These are phyloP conservation scores for Russula dissimulans DNA, from an alignment of 768 basidiomycete species.

Conservation along the genomic window DNA sequence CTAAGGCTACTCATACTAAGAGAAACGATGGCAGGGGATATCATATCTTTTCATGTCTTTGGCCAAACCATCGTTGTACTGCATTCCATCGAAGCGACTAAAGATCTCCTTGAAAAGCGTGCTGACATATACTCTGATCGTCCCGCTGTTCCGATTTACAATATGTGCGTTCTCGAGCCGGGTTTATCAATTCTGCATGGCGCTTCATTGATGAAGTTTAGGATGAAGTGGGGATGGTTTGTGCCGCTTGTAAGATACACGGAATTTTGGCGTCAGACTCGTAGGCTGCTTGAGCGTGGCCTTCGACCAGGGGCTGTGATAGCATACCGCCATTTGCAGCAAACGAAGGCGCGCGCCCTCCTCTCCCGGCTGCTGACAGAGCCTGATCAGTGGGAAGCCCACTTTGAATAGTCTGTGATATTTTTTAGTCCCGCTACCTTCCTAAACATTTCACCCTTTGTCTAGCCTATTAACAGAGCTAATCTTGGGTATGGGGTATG, in stretches of 20 bases:
- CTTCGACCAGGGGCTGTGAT: not conserved
- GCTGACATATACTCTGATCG: slow-evolving; percentile 15
- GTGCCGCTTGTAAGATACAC: not conserved
- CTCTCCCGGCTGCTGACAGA: not conserved
- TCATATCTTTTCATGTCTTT: slow-evolving; percentile 27
- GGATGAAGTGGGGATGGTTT: not conserved
- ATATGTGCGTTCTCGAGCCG: not conserved
- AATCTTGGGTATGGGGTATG: slow-evolving; percentile 2
- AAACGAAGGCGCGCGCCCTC: not conserved
- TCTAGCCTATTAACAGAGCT: not conserved
- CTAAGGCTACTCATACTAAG: no score
- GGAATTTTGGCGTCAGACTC: not conserved
- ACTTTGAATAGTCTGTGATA: slow-evolving; percentile 1
- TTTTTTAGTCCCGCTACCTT: no score
- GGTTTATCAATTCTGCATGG: no score
- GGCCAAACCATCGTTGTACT: slow-evolving; percentile 17
- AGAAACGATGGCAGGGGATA: not conserved
- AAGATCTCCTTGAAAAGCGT: not conserved
- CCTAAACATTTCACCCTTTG: not conserved
- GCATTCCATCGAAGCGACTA: not conserved
- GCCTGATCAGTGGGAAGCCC: not conserved
- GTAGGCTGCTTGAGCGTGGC: not conserved
- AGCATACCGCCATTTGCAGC: not conserved
- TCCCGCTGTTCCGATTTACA: not conserved
- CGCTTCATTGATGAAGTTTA: not conserved